A percentile compares a stretch with the other conserved stretches of the same genome.
Conservation (phyloP, 768 basidiomycete genomes). For the Naganishia onofrii region DNA sequence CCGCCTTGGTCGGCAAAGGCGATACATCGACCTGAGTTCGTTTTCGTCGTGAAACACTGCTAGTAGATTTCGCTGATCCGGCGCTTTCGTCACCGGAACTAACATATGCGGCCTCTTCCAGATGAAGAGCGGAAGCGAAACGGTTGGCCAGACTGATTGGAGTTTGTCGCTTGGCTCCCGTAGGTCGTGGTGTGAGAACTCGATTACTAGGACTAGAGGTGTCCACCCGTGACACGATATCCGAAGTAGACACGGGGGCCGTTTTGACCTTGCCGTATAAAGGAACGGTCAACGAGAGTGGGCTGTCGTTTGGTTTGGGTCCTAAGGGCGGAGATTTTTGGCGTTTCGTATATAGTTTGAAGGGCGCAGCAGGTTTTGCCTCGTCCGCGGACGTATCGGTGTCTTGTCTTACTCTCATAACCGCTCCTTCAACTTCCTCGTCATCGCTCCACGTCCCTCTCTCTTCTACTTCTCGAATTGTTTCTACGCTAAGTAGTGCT, state of each 20-base stretch:
- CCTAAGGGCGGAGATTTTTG: slow-evolving; percentile 13
- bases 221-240: background rate
- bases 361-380: background rate
- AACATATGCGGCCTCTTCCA: slow-evolving; percentile 2
- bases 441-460: slow-evolving; percentile 44
- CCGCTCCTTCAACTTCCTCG: background rate
- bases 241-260: background rate
- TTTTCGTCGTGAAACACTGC: slow-evolving; percentile 16
- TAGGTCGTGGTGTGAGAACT: background rate
- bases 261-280: slow-evolving; percentile 15
- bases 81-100: slow-evolving; percentile 27
- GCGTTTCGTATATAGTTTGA: background rate
- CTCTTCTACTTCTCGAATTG: slow-evolving; percentile 39
- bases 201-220: background rate
- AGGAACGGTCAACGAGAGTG: slow-evolving; percentile 16
- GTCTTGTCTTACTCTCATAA: background rate
- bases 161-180: background rate
- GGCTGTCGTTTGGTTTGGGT: slow-evolving; percentile 16
- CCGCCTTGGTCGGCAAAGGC: background rate
- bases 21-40: background rate
- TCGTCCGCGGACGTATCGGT: background rate
- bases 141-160: slow-evolving; percentile 2
- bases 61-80: slow-evolving; percentile 15
- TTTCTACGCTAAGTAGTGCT: slow-evolving; percentile 43
- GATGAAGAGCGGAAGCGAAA: slow-evolving; percentile 3